Percentiles rank a stretch among this genome's conserved stretches.
Evolutionary conservation across 1,139 yeast genomes (phyloP).

Genomic region (Diutina siamensis): DNA sequence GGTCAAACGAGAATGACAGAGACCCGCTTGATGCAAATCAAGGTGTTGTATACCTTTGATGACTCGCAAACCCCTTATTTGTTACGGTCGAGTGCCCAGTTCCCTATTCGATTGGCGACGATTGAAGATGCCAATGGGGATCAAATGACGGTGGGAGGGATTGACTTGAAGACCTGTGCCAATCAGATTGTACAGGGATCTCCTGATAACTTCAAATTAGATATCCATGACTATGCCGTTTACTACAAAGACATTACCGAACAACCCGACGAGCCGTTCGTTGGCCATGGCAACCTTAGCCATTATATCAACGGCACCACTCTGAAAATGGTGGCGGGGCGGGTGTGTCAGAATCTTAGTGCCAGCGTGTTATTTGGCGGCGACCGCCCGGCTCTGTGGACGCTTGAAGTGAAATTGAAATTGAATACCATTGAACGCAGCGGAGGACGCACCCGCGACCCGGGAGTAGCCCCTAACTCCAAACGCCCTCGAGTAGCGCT

Average conservation of each 20-base stretch:
- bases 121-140: slow-evolving; percentile 23
- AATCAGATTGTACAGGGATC: slow-evolving; percentile 39
- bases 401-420: slow-evolving; percentile 54
- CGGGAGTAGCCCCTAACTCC: slow-evolving; percentile 1
- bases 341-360: slow-evolving; percentile 59
- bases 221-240: slow-evolving; percentile 49
- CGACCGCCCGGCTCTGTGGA: slow-evolving; percentile 31
- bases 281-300: slow-evolving; percentile 57
- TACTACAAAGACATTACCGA: slow-evolving; percentile 66
- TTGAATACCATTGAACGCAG: slow-evolving; percentile 30
- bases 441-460: neutral
- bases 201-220: slow-evolving; percentile 45
- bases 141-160: slow-evolving; percentile 41
- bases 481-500: neutral
- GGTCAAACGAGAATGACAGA: slow-evolving; percentile 1
- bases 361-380: slow-evolving; percentile 37
- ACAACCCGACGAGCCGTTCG: slow-evolving; percentile 65
- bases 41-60: slow-evolving; percentile 51
- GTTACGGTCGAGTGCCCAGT: slow-evolving; percentile 38
- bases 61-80: slow-evolving; percentile 45
- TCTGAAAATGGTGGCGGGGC: slow-evolving; percentile 44
- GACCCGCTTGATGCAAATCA: slow-evolving; percentile 34
- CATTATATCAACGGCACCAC: slow-evolving; percentile 21
- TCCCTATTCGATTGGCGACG: slow-evolving; percentile 36
- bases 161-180: slow-evolving; percentile 40